Evolutionary conservation across 371 early-diverging fungal species (phyloP), one percentile per base, ranked within the genome.

Genomic region (Funneliformis caledonium): DNA sequence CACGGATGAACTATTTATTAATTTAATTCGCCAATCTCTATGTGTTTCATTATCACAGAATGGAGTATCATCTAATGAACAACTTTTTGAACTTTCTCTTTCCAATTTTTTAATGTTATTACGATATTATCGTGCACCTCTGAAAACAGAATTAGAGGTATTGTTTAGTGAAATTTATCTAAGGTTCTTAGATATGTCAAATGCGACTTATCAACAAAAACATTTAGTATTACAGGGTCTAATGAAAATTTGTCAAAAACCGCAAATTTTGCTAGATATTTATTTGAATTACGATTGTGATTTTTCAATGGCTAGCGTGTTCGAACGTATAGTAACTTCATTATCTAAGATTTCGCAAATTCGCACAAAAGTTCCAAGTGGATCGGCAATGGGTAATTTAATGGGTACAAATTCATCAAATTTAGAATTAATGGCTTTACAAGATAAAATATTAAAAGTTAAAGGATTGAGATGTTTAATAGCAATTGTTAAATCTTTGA

Each of bases 221-320:
- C 82, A 85, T 48, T 83, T 86, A 80, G 85, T 88, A n/a, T 80
- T 92, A 43, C 88, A 86, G 78, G 86, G 88, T 14, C 82, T 92
- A 33, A 84, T 82, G 33, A 85, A 87, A 50, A 87, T 94, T 47
- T 89, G 96, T 76, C 85, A 89, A 42, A 94, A 95, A 81, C 96
- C 97, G 26, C 89, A 92, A 52, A 89, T 95, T 0, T 85, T 98
- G 9, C 96, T 98, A 4, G 99, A 98, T 82, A 89, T 98, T 42
- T 98, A 97, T 78, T 88, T 98, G 60, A 98, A 98, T 86, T 98
- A 97, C 83, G 99, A 98, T 85, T 98, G 99, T 84, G 95, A 94
- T 78, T 86, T 90, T 81, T 90, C 93, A 14, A 88, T 90, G 81
- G 91, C 93, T 72, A 94, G 94, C 69, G 88, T 95, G 77, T 95